These are phyloP conservation scores for Paraphoma chrysanthemicola DNA, from an alignment of 2,329 filamentous ascomycete species.

Conservation along the genomic window DNA sequence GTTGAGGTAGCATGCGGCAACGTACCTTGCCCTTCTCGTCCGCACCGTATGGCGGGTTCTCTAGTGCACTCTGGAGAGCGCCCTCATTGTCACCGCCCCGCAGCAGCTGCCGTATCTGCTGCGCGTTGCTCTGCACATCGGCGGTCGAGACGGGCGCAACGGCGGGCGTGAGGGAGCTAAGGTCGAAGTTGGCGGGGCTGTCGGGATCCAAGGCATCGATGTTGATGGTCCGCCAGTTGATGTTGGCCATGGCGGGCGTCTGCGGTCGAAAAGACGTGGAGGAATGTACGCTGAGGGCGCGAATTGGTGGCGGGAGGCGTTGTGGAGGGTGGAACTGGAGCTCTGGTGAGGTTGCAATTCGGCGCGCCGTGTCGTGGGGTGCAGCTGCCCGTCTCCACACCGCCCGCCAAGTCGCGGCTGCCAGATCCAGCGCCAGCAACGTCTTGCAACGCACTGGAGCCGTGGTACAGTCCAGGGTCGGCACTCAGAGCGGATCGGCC, in stretches of 20 bases:
- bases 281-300: conserved; percentile 3
- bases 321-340: conserved; percentile 18
- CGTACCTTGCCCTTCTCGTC: conserved; percentile 62
- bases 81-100: conserved; percentile 87
- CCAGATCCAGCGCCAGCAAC: conserved; percentile 28
- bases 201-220: conserved; percentile 91
- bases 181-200: conserved; percentile 89
- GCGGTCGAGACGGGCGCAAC: conserved; percentile 76
- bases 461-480: conserved; percentile 47
- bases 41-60: conserved; percentile 77
- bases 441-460: conserved; percentile 24
- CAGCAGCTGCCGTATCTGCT: conserved; percentile 86
- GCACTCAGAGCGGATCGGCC: conserved; percentile 34
- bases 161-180: conserved; percentile 79
- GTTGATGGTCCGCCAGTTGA: conserved; percentile 88
- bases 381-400: conserved; percentile 35
- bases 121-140: conserved; percentile 78
- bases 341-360: conserved; percentile 28
- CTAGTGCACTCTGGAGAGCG: conserved; percentile 81
- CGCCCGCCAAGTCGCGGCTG: conserved; percentile 33
- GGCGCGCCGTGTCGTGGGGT: conserved; percentile 33
- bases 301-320: conserved; percentile 15
- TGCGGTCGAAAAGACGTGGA: conserved; percentile 9
- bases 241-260: conserved; percentile 50
- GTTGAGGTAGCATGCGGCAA: conserved; percentile 26